A percentile compares a stretch with the other conserved stretches of the same genome.
phyloP scores from a whole-genome alignment of 257 asterid genomes.

The Salvia splendens region DNA sequence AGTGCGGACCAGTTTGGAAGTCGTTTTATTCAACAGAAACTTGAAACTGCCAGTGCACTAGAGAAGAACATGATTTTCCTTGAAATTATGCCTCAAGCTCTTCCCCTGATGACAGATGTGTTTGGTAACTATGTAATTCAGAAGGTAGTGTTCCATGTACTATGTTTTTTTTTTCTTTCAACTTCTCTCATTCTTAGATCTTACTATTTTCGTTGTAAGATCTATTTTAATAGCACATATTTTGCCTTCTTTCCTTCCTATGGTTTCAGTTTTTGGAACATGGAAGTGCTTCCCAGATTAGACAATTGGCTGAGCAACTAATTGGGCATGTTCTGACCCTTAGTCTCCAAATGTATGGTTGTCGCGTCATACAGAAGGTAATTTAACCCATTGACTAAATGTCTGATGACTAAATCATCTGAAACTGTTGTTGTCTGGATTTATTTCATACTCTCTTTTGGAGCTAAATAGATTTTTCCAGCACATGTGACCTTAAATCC shows the following conservation, averaged over 20 bases:
- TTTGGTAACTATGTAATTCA: constrained; percentile 89
- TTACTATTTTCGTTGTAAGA: no score
- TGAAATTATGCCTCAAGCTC: constrained; percentile 77
- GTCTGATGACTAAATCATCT: not conserved
- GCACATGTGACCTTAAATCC: not conserved
- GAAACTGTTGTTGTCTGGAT: constrained; percentile 6
- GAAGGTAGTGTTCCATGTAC: constrained; percentile 50
- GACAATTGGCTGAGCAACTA: constrained; percentile 69
- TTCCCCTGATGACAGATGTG: constrained; percentile 80
- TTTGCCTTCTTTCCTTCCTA: constrained; percentile 7
- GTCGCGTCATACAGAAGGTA: constrained; percentile 93
- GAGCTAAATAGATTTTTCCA: not conserved
- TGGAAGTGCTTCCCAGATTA: constrained; percentile 66
- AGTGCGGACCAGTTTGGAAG: constrained; percentile 89
- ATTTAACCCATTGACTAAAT: not conserved
- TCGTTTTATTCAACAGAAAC: constrained; percentile 86
- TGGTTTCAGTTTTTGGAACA: constrained; percentile 71
- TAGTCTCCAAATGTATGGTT: constrained; percentile 91
- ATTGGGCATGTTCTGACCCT: constrained; percentile 70
- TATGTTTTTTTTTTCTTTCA: not conserved
- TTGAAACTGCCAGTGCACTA: constrained; percentile 63
- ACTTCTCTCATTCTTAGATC: not conserved
- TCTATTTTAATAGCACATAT: constrained; percentile 12
- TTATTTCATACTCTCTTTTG: constrained; percentile 1
- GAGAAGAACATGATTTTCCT: constrained; percentile 80